phyloP scores from a whole-genome alignment of 2,329 filamentous ascomycete genomes.

The Tolypocladium ovalisporum region DNA sequence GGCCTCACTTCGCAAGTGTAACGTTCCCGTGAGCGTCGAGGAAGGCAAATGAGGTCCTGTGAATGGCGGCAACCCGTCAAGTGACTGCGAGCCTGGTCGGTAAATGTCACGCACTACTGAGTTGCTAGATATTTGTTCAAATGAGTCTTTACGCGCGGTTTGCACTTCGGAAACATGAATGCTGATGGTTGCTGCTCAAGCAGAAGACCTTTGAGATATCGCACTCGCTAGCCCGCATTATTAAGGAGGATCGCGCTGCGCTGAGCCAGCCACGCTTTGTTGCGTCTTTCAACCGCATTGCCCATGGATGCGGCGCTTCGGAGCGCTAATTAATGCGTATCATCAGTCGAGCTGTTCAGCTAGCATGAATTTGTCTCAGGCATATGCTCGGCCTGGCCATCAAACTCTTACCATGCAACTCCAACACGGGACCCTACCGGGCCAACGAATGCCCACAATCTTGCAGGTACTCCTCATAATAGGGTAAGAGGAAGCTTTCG shows the following conservation, averaged over 20 bases:
- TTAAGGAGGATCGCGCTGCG: neutral
- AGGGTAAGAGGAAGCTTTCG: neutral
- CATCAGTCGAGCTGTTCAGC: constrained; percentile 3
- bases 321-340: neutral
- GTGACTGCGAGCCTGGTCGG: too few relatives aligned
- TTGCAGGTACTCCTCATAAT: neutral
- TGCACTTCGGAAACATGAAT: too few relatives aligned
- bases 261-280: neutral
- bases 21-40: neutral
- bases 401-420: neutral
- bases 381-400: neutral
- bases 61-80: too few relatives aligned
- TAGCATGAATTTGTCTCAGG: constrained; percentile 1
- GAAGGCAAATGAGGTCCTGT: too few relatives aligned
- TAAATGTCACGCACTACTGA: too few relatives aligned
- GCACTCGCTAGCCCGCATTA: too few relatives aligned
- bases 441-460: neutral
- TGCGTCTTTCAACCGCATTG: neutral
- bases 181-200: too few relatives aligned
- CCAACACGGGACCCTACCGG: neutral
- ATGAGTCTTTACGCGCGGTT: too few relatives aligned
- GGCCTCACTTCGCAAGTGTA: neutral
- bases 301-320: neutral
- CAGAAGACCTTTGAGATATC: too few relatives aligned
- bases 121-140: too few relatives aligned